Base-by-base conservation (phyloP, 163 green algal genomes). In the Volvox carteri region DNA sequence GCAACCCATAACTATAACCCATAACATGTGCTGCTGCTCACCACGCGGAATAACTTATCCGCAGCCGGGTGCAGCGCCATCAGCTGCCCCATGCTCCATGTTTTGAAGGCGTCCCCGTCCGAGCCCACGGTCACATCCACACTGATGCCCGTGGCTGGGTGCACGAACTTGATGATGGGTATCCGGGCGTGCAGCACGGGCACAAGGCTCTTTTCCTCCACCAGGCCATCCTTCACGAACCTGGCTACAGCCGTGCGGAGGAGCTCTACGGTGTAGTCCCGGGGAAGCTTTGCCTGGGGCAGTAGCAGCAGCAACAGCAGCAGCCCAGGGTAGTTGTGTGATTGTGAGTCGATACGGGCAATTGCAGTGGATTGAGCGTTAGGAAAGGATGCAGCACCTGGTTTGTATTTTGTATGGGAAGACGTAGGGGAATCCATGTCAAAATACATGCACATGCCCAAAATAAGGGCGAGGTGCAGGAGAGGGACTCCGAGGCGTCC, bases 101-200 rank as follows among this genome's bases (percentile, higher is more conserved):
- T 91, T 81, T 94, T 93, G 60, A 94, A 41, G 33, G 83, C 77
- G 35, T 78, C 73, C 12, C 41, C 37, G 21, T 33, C 52, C 44
- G 86, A 89, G n/a, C 85, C 87, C 44, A 94, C 86, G n/a, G 56
- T 87, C n/a, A 95, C 41, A 78, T 94, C 91, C 67, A 92, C 93
- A 6, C 74, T 62, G 18, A 95, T 62, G 21, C 58, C 78, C 14
- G 30, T 74, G 37, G 37, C 8, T 19, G 21, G 21, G 37, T 75
- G 44, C 35, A 73, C 23, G 39, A 85, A 85, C 77, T 92, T 94
- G 75, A 93, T 46, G 33, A 95, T 90, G 16, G 93, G 93, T 48
- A 94, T 84, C 12, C 92, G 78, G 19, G 90, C 91, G 67, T 93
- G 78, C 76, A 94, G 84, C 1, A 94, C 48, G 42, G 68, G 78